Conservation (phyloP, 2,329 filamentous ascomycete genomes). For the Orbilia blumenaviensis region DNA sequence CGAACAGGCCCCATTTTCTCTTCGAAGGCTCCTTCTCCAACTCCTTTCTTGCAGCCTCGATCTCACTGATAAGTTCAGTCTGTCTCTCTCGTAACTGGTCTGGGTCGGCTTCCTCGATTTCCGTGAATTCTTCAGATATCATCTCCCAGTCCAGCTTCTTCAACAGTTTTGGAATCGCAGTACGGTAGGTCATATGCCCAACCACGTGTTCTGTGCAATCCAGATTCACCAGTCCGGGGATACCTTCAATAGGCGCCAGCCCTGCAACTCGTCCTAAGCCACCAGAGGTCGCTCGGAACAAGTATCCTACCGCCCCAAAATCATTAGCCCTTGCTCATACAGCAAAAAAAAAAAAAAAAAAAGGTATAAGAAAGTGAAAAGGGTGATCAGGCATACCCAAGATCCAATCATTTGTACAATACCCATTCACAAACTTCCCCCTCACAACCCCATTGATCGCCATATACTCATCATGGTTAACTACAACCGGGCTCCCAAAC, state of each 20-base stretch:
- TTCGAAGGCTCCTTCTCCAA: conserved; percentile 54
- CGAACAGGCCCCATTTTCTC: conserved; percentile 66
- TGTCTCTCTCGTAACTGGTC: conserved; percentile 62
- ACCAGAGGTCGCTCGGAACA: conserved; percentile 93
- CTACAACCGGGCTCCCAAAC: conserved; percentile 79
- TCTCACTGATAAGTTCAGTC: conserved; percentile 48
- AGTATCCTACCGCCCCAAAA: conserved; percentile 68
- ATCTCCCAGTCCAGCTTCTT: conserved; percentile 68
- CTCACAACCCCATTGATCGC: conserved; percentile 78
- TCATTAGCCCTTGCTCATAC: background rate
- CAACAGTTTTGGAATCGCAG: conserved; percentile 73
- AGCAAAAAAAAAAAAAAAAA: conserved; percentile 60
- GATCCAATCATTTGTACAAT: conserved; percentile 85
- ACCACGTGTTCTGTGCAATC: conserved; percentile 72
- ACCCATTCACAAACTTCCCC: conserved; percentile 86
- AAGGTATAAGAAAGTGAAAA: too few species aligned
- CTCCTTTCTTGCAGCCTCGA: conserved; percentile 47
- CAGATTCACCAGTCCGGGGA: conserved; percentile 74
- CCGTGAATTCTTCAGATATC: conserved; percentile 59
- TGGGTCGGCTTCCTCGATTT: conserved; percentile 52
- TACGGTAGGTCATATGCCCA: conserved; percentile 76
- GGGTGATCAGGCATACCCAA: too few species aligned
- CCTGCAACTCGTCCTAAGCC: conserved; percentile 83
- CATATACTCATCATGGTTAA: conserved; percentile 76
- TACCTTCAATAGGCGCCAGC: conserved; percentile 75